Evolutionary conservation across 306 rosid species (phyloP), one percentile per base, ranked within the genome.

Genomic region (Albizia julibrissin): DNA sequence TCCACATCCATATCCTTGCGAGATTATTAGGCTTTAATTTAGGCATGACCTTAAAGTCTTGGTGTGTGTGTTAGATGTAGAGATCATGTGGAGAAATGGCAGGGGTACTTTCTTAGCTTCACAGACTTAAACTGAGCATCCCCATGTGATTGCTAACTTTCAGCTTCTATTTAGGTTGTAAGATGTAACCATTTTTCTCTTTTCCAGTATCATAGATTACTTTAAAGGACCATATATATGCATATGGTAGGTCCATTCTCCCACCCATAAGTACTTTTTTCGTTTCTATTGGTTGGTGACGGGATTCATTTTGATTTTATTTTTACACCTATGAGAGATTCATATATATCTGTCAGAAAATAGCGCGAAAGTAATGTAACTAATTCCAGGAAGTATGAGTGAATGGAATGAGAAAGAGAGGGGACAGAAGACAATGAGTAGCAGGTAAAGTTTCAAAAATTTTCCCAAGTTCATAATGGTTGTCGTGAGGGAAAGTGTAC

Each of bases 401-500:
- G 0, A 69, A 39, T 19, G 73, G 40, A 12, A 4, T 70, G 74
- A 22, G 54, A 70, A 70, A 22, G 33, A 14, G 49, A 44, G 39
- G 76, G n/a, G 52, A 58, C 16, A 56, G 15, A 14, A n/a, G 79
- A 75, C 37, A 54, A 75, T 18, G 15, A 37, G 34, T 56, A 58
- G 64, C 16, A 24, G 69, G 52, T 64, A 39, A 39, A 58, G 75
- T 34, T 21, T 64, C 61, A 49, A 65, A 77, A 84, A 54, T 56
- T 21, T 24, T 15, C 59, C 4, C 73, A 56, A 78, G 82, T 47
- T 34, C 58, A 58, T 54, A 54, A 54, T 79, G 75, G 21, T 80
- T 72, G 89, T 87, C 90, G 86, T 87, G 64, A 83, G 15, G 77
- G 84, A 58, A 40, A 43, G 21, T 65, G 85, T 72, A 69, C 69